A percentile compares a stretch with the other conserved stretches of the same genome.
These are phyloP conservation scores for Climacium dendroides DNA, from an alignment of 225 moss, liverwort and hornwort genomes.

Conservation along the genomic window DNA sequence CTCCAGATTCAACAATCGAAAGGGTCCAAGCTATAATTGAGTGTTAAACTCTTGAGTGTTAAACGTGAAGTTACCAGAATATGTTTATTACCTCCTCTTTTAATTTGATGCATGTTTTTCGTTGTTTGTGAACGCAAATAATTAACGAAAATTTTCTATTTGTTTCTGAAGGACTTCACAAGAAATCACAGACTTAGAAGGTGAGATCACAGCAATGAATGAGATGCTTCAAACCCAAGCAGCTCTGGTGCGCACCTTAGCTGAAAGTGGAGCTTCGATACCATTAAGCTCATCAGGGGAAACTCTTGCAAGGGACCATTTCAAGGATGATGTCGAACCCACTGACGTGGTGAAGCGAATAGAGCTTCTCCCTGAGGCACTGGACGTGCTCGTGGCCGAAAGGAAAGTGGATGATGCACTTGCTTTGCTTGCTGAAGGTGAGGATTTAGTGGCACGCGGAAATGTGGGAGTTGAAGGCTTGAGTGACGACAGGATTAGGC, in stretches of 20 bases:
- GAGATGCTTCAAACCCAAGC: slow-evolving; percentile 38
- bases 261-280: slow-evolving; percentile 41
- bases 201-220: slow-evolving; percentile 34
- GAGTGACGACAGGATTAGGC: slow-evolving; percentile 1
- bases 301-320: slow-evolving; percentile 12
- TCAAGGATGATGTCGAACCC: slow-evolving; percentile 22
- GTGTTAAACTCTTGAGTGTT: not conserved
- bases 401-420: slow-evolving; percentile 45
- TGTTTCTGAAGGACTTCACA: slow-evolving; percentile 32
- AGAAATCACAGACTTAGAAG: slow-evolving; percentile 43
- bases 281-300: slow-evolving; percentile 18
- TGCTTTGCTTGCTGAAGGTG: slow-evolving; percentile 34
- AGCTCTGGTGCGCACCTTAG: slow-evolving; percentile 35
- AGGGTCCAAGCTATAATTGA: not conserved
- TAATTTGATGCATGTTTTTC: not conserved
- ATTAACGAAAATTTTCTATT: not conserved
- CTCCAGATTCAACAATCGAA: not conserved
- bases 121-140: not conserved
- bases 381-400: slow-evolving; percentile 40
- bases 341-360: slow-evolving; percentile 12
- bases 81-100: not conserved
- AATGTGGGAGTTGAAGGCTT: slow-evolving; percentile 9
- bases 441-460: slow-evolving; percentile 18
- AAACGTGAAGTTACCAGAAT: not conserved
- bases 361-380: slow-evolving; percentile 24